These are phyloP conservation scores for Mortierella antarctica DNA, from an alignment of 192 early-diverging fungal species.

Conservation along the genomic window DNA sequence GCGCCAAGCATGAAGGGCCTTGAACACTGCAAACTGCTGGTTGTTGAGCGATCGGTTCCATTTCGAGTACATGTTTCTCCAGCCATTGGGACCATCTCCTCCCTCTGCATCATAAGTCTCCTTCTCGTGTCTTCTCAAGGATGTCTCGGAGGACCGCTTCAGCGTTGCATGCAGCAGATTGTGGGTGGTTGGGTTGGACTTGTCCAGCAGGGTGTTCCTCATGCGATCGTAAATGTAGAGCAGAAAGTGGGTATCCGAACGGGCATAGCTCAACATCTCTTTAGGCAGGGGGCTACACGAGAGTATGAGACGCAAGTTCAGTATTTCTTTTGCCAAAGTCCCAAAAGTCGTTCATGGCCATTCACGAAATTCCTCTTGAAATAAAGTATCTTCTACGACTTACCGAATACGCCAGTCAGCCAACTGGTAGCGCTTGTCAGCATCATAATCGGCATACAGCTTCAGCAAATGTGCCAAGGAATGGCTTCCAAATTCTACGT, in stretches of 20 bases:
- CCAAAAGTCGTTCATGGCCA: too few species aligned
- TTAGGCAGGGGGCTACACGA: constrained; percentile 81
- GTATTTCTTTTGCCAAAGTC: too few species aligned
- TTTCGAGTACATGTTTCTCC: constrained; percentile 75
- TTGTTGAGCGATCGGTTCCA: constrained; percentile 65
- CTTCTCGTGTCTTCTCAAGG: constrained; percentile 80
- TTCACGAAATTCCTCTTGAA: background rate
- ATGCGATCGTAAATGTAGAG: constrained; percentile 95
- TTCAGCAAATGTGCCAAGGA: constrained; percentile 86
- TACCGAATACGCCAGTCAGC: constrained; percentile 98
- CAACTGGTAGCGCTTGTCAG: constrained; percentile 95
- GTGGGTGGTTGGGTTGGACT: constrained; percentile 69
- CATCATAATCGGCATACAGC: constrained; percentile 78
- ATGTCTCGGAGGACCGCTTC: constrained; percentile 74
- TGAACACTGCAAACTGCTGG: constrained; percentile 80
- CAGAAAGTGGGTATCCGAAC: constrained; percentile 95
- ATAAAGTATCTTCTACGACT: background rate
- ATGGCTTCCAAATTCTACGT: constrained; percentile 75
- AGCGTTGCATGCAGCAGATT: constrained; percentile 74
- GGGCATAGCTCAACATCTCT: constrained; percentile 94
- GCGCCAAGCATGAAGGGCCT: constrained; percentile 93
- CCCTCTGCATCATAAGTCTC: constrained; percentile 83
- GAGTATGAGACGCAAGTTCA: background rate
- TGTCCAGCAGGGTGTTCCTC: constrained; percentile 81
- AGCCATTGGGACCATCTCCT: constrained; percentile 85